Base-by-base conservation (phyloP, 2,329 filamentous ascomycete genomes). In the Purpureocillium takamizusanense region DNA sequence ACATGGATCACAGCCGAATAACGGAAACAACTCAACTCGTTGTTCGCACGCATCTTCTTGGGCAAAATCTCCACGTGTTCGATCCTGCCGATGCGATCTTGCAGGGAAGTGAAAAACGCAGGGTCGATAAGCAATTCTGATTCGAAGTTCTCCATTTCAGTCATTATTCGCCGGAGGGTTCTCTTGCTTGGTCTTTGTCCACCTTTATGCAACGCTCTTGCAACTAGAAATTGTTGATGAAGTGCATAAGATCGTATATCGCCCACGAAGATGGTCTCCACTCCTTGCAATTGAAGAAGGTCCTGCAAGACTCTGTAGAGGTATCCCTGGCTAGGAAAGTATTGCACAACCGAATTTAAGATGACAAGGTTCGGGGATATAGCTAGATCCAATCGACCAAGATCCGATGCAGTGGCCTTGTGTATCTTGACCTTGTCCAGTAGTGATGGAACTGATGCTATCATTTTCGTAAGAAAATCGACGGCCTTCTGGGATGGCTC, bases 311-410 rank as follows among this genome's bases (percentile, higher is more conserved):
- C 40, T 4, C 42, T 36, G 0, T 37, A 15, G 1, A 56, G n/a
- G n/a, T 56, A 56, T 1, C 50, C 46, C 13, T 40, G 43, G 8
- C 36, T 51, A 7, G 53, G 53, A 27, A 56, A 56, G 25, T 56
- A 55, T 14, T 56, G 53, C 0, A 41, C 46, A 1, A 55, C 54
- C 0, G 54, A 56, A 34, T 56, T 56, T 23, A 57, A 9, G 4
- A 58, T 35, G 6, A 52, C 49, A 1, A 53, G 31, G 1, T 47
- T 38, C 0, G 51, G 42, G 0, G 38, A 34, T 3, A 38, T 15
- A 0, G 18, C 15, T 3, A 10, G 5, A 25, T 7, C 9, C 0
- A 54, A 5, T 15, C 35, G 35, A 2, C 13, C 5, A 16, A 50
- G 16, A 7, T 52, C 47, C 3, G 45, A 35, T 0, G 52, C 55